Conservation (phyloP, 805 yeast species). For the Schizosaccharomyces lindneri region DNA sequence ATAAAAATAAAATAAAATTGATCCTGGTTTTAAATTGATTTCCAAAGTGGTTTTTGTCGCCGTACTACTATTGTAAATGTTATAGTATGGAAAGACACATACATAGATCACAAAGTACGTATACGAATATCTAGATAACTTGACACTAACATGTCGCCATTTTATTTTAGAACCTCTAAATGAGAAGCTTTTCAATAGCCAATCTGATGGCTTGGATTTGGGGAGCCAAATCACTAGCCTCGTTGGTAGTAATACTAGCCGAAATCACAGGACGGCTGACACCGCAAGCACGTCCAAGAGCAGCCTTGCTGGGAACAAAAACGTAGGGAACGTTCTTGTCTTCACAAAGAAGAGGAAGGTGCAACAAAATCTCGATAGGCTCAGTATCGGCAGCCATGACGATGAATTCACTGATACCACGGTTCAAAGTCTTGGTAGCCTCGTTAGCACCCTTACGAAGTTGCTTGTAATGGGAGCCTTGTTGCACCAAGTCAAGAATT, state of each 20-base stretch:
- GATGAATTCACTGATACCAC: slow-evolving; percentile 97
- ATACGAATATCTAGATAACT: too few species aligned
- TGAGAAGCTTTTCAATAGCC: slow-evolving; percentile 92
- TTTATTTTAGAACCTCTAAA: slow-evolving; percentile 20
- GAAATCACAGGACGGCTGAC: slow-evolving; percentile 98
- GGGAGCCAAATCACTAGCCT: slow-evolving; percentile 88
- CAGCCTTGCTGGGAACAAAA: slow-evolving; percentile 93
- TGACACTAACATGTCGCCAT: too few species aligned
- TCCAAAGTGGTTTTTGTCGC: too few species aligned
- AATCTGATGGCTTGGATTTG: slow-evolving; percentile 95
- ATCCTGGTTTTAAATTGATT: too few species aligned
- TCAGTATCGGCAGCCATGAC: slow-evolving; percentile 99
- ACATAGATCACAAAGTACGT: too few species aligned
- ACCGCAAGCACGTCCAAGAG: slow-evolving; percentile 99
- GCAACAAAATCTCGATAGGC: slow-evolving; percentile 94
- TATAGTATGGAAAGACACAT: too few species aligned
- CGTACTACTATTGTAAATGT: too few species aligned
- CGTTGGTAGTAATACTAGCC: slow-evolving; percentile 94
- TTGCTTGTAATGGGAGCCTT: slow-evolving; percentile 92
- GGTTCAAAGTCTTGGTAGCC: slow-evolving; percentile 95
- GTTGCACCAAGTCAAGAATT: slow-evolving; percentile 92
- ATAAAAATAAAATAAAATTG: too few species aligned
- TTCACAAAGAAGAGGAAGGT: slow-evolving; percentile 91
- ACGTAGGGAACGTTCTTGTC: slow-evolving; percentile 99
- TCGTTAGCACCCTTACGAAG: slow-evolving; percentile 99